A percentile compares a stretch with the other conserved stretches of the same genome.
Conservation (phyloP, 495 filamentous ascomycete species). For the Parathielavia hyrcaniae region DNA sequence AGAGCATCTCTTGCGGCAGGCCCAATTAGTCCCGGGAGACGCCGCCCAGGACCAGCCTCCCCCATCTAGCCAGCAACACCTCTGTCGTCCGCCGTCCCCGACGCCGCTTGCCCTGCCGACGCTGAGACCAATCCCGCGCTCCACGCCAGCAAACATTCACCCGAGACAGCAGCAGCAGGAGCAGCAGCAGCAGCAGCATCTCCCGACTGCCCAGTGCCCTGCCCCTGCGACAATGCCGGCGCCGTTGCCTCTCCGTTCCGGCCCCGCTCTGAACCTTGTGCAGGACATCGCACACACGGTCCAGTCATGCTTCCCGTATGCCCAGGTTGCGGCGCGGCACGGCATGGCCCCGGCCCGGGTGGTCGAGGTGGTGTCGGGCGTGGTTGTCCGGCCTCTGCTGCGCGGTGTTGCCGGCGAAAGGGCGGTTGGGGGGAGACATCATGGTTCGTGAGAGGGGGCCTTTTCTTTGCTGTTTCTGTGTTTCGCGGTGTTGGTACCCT, state of each 20-base stretch:
- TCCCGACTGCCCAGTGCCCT: background rate
- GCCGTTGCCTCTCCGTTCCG: too few relatives aligned
- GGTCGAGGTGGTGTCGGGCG: slow-evolving; percentile 39
- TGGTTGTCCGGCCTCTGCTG: slow-evolving; percentile 43
- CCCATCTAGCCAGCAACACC: background rate
- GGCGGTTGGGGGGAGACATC: background rate
- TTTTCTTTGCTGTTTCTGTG: background rate
- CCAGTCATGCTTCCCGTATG: slow-evolving; percentile 42
- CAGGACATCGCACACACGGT: slow-evolving; percentile 47
- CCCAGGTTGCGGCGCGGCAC: slow-evolving; percentile 41
- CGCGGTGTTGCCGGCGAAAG: slow-evolving; percentile 13
- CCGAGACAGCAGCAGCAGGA: background rate
- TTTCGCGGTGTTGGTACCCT: too few relatives aligned
- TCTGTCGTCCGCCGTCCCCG: background rate
- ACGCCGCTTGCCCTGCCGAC: background rate
- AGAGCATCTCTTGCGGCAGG: background rate
- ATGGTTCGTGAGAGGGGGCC: background rate
- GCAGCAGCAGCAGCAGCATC: background rate
- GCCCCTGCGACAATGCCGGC: background rate
- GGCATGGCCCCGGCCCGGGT: slow-evolving; percentile 39
- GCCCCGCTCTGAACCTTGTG: slow-evolving; percentile 27
- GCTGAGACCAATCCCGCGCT: background rate
- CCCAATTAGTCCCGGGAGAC: background rate
- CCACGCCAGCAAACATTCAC: background rate
- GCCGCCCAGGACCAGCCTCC: background rate